Evolutionary conservation across 495 filamentous ascomycete species (phyloP), one percentile per base, ranked within the genome.

Genomic region (Gamarada debralockiae): DNA sequence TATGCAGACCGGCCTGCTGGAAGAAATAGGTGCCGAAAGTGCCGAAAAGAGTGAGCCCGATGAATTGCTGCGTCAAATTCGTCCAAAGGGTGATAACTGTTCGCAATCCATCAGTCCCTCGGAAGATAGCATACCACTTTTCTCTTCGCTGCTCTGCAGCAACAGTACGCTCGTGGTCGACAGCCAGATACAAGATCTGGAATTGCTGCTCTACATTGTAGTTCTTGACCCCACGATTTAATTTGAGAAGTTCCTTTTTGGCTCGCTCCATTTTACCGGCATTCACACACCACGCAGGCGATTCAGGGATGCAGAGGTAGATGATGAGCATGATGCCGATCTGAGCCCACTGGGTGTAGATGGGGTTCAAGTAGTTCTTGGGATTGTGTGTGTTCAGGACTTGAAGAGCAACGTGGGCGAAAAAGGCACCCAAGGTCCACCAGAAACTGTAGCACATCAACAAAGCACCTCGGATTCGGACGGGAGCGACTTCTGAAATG

Each of bases 1-100:
- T 61, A 31, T 64, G 58, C 1, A 90, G 72, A 1, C 88, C 88
- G 5, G 87, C 87, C 54, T 86, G 83, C 51, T 82, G 70, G 50
- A 88, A 68, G 70, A 90, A 92, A 61, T 90, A 79, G 13, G 17
- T 55, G 25, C 29, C 55, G 18, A 37, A 57, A 2, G 55, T 53
- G 40, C 48, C 48, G 12, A 57, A 46, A 23, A 57, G 41, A 10
- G 55, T 25, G 2, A 57, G 49, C 3, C 55, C 55, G 12, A 46
- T 52, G 23, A 57, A 46, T 47, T 57, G 55, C 33, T 57, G 55
- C 3, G 49, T 41, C 14, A 52, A 20, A 29, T 52, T 44, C 29
- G 50, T 44, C 29, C 48, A 45, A 7, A 47, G 24, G 13, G 55
- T 27, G 25, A 37, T 47, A 17, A 53, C 25, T 18, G 49, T 57